Percentiles rank a stretch among this genome's conserved stretches.
These are phyloP conservation scores for Pezicula rhizophila DNA, from an alignment of 2,329 filamentous ascomycete species.

Conservation along the genomic window DNA sequence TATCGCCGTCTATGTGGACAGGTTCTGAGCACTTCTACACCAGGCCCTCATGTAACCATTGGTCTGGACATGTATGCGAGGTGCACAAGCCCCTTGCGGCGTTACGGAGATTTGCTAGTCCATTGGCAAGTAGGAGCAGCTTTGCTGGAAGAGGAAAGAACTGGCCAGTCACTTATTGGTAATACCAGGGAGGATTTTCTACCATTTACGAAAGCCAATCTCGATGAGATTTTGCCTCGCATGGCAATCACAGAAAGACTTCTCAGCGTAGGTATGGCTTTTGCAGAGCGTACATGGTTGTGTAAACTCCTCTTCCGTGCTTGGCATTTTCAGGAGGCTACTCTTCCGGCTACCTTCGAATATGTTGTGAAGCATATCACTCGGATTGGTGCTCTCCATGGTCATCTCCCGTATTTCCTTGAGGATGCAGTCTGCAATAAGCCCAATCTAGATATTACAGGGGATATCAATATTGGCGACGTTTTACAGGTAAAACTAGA, in stretches of 20 bases:
- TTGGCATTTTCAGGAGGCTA: slow-evolving; percentile 46
- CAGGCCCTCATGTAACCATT: slow-evolving; percentile 50
- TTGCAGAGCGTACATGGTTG: slow-evolving; percentile 44
- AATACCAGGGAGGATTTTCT: slow-evolving; percentile 24
- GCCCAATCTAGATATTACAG: background rate
- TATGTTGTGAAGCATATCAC: slow-evolving; percentile 39
- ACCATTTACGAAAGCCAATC: slow-evolving; percentile 21
- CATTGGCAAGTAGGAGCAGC: slow-evolving; percentile 63
- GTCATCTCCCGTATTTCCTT: slow-evolving; percentile 20
- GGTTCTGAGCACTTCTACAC: slow-evolving; percentile 44
- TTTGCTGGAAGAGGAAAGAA: slow-evolving; percentile 38
- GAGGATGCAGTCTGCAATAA: slow-evolving; percentile 4
- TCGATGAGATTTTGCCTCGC: slow-evolving; percentile 22
- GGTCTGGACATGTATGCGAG: slow-evolving; percentile 57
- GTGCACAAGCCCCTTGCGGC: slow-evolving; percentile 59
- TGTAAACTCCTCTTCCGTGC: slow-evolving; percentile 54
- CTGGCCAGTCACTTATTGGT: slow-evolving; percentile 29
- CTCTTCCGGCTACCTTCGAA: slow-evolving; percentile 41
- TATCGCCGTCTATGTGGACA: slow-evolving; percentile 38
- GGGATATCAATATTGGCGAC: slow-evolving; percentile 40
- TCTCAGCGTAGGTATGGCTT: slow-evolving; percentile 8
- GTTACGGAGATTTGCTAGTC: slow-evolving; percentile 55
- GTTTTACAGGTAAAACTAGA: slow-evolving; percentile 46
- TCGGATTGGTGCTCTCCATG: slow-evolving; percentile 28
- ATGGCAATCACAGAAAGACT: slow-evolving; percentile 22